A percentile compares a stretch with the other conserved stretches of the same genome.
These are phyloP conservation scores for Ophiobolus disseminans DNA, from an alignment of 2,329 filamentous ascomycete species.

Conservation along the genomic window DNA sequence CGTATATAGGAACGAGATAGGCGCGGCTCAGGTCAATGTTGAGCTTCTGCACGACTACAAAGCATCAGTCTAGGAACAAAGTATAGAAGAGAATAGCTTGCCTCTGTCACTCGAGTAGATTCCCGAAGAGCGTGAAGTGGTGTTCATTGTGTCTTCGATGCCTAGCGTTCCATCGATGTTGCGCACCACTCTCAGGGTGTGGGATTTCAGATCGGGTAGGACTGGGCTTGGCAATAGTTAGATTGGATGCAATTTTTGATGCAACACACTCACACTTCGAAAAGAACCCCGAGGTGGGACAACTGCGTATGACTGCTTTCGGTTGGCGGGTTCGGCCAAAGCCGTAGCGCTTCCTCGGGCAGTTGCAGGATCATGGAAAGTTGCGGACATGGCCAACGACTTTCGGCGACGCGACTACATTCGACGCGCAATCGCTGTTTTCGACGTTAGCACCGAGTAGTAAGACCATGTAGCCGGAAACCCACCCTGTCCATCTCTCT, in stretches of 20 bases:
- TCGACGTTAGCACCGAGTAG: not conserved
- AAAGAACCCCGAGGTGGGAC: constrained; percentile 6
- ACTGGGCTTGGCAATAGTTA: not conserved
- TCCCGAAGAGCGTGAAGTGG: constrained; percentile 1
- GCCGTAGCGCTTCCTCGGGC: constrained; percentile 10
- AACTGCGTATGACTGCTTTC: not conserved
- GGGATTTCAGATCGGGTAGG: constrained; percentile 9
- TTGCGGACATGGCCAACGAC: not conserved
- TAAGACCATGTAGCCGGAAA: too few species aligned
- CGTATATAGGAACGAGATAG: constrained; percentile 15
- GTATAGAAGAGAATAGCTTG: not conserved
- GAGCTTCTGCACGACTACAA: constrained; percentile 3
- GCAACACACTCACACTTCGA: constrained; percentile 1
- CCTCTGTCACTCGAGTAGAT: not conserved
- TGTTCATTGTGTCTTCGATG: constrained; percentile 11
- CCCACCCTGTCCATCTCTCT: constrained; percentile 8
- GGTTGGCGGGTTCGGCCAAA: constrained; percentile 7
- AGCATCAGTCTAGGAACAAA: not conserved
- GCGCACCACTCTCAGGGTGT: constrained; percentile 9
- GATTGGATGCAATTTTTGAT: not conserved
- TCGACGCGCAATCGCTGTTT: constrained; percentile 8
- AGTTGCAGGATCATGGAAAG: constrained; percentile 11
- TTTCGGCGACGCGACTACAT: constrained; percentile 5
- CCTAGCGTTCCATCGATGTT: constrained; percentile 15
- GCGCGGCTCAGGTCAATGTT: constrained; percentile 11